Evolutionary conservation across 257 asterid genomes (phyloP), one percentile per base, ranked within the genome.

Genomic region (Solanum peruvianum): DNA sequence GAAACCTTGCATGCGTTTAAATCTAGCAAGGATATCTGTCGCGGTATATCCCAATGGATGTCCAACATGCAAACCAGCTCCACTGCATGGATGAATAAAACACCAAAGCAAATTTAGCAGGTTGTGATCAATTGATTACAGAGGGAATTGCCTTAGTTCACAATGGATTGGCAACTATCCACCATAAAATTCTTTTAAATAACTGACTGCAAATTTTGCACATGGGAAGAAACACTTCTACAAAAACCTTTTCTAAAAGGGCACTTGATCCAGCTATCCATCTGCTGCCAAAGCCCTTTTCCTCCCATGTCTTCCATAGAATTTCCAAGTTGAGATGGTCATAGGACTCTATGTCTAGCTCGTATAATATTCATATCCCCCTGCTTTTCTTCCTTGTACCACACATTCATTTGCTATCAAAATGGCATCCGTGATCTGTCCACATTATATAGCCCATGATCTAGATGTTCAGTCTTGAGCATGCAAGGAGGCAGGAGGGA

Each of bases 11-110:
- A 96, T 97, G 71, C 99, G 93, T 89, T 91, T 97, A 84, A 94
- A 95, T 89, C 99, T 93, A 85, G 99, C 99, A 92, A 97, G 96
- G 87, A 97, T 95, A 91, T 97, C 99, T 11, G 99, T 97, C 20
- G 99, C 99, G 80, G 99, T 95, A 88, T 97, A 97, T 84, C 99
- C 99, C 86, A 97, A 99, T 88, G 99, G 99, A 90, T 97, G 99
- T 27, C 99, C 99, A 89, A 97, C 99, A 83, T 97, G 99, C 87
- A 97, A 90, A 83, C 99, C 99, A 87, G 99, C 99, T 86, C 99
- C 99, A 92, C 99, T 97, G 95, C 87, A 90, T 87, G 87, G 91
- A 92, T 44, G 86, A 83, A 88, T 77, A 75, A 20, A 83, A 84
- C 71, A 86, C 85, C 44, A 82, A 84, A 47, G 37, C 71, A 92